These are phyloP conservation scores for Croton laevigatus DNA, from an alignment of 441 rosid genomes.

Conservation along the genomic window DNA sequence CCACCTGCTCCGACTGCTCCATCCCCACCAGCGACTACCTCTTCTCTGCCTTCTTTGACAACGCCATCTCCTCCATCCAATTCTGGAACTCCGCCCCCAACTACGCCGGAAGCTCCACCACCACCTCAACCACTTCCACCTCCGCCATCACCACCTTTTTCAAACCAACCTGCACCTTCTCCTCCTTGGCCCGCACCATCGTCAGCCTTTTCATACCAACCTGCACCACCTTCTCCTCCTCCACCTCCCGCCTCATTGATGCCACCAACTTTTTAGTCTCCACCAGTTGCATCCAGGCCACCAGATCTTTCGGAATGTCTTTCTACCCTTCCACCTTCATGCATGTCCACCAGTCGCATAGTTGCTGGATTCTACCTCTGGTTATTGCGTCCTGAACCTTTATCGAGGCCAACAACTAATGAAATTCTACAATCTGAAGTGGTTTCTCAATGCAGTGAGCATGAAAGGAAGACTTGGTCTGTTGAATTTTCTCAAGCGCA, in stretches of 20 bases:
- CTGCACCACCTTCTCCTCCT: constrained; percentile 3
- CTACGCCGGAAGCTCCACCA: neutral
- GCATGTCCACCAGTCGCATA: too few species aligned
- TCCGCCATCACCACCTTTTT: neutral
- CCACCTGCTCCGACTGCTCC: constrained; percentile 37
- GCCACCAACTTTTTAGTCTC: constrained; percentile 14
- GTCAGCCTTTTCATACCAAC: neutral
- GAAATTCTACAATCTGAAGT: constrained; percentile 84
- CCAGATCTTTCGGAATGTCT: too few species aligned
- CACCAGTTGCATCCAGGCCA: too few species aligned
- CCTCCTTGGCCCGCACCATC: neutral
- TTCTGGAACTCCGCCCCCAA: constrained; percentile 6
- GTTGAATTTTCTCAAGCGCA: constrained; percentile 82
- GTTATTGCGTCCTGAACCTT: too few species aligned
- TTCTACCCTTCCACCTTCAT: too few species aligned
- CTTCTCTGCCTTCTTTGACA: constrained; percentile 25
- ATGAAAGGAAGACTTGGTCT: constrained; percentile 96
- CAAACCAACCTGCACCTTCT: constrained; percentile 15
- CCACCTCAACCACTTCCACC: constrained; percentile 24
- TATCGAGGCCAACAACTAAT: too few species aligned
- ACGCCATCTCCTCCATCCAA: constrained; percentile 34
- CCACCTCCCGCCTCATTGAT: constrained; percentile 26
- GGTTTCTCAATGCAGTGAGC: constrained; percentile 69
- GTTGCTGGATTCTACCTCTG: too few species aligned
- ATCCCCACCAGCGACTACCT: constrained; percentile 25